Percentiles rank a stretch among this genome's conserved stretches.
phyloP scores from a whole-genome alignment of 495 filamentous ascomycete genomes.

The Collariella sp. region DNA sequence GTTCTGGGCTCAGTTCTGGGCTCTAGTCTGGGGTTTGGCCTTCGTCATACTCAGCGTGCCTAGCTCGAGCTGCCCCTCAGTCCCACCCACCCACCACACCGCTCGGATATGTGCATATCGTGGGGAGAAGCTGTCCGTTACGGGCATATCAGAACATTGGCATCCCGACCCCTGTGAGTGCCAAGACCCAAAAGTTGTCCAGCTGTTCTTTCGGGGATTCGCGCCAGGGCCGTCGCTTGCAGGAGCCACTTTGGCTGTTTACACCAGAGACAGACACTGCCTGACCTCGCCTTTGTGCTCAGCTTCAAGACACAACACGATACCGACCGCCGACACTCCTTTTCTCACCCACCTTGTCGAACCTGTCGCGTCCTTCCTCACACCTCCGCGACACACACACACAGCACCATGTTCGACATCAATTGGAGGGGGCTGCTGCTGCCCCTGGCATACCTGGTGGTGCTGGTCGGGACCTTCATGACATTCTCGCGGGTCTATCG shows the following conservation, averaged over 20 bases:
- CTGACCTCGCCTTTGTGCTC: background rate
- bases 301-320: background rate
- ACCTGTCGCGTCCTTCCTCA: background rate
- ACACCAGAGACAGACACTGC: background rate
- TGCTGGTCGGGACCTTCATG: slow-evolving; percentile 77
- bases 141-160: background rate
- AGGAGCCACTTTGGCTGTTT: slow-evolving; percentile 12
- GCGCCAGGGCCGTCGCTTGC: background rate
- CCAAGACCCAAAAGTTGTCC: slow-evolving; percentile 25
- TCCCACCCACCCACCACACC: background rate
- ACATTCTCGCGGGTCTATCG: slow-evolving; percentile 90
- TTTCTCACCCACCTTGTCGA: background rate
- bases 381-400: background rate
- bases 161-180: too few relatives aligned
- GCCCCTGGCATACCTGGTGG: slow-evolving; percentile 76
- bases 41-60: slow-evolving; percentile 24
- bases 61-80: slow-evolving; percentile 15
- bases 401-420: slow-evolving; percentile 46
- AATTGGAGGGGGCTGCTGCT: slow-evolving; percentile 75
- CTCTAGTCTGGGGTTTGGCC: background rate
- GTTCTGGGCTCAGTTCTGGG: too few relatives aligned
- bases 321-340: slow-evolving; percentile 1
- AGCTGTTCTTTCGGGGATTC: slow-evolving; percentile 30
- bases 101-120: slow-evolving; percentile 2
- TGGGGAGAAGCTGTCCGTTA: slow-evolving; percentile 1